These are phyloP conservation scores for Chlorella sorokiniana DNA, from an alignment of 139 green algal species.

Conservation along the genomic window DNA sequence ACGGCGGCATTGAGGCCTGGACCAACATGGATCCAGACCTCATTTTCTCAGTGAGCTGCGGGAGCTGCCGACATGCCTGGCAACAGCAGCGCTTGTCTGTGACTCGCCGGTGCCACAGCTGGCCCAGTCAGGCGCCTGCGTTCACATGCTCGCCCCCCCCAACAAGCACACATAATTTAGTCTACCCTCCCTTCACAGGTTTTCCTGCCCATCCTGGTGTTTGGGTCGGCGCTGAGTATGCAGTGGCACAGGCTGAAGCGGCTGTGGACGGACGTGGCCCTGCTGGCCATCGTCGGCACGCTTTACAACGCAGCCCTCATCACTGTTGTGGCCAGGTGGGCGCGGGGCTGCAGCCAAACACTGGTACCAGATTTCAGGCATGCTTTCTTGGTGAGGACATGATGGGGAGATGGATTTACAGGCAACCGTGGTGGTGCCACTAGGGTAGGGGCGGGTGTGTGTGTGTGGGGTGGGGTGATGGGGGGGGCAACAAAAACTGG, in stretches of 20 bases:
- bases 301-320: conserved; percentile 53
- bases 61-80: too few species aligned
- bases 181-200: background rate
- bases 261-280: conserved; percentile 42
- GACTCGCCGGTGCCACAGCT: too few species aligned
- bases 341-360: too few species aligned
- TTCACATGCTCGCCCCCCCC: background rate
- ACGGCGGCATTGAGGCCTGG: conserved; percentile 17
- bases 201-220: conserved; percentile 8
- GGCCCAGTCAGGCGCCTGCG: too few species aligned
- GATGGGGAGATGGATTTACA: too few species aligned
- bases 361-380: too few species aligned
- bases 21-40: conserved; percentile 63
- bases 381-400: too few species aligned
- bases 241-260: conserved; percentile 4
- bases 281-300: conserved; percentile 60
- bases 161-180: background rate
- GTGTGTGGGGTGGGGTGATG: too few species aligned
- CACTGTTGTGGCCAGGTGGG: conserved; percentile 43
- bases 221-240: background rate
- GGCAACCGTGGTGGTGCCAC: too few species aligned
- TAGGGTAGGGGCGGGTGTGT: too few species aligned
- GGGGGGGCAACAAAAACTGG: too few species aligned
- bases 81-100: too few species aligned
- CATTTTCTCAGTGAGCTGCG: conserved; percentile 58